phyloP scores from a whole-genome alignment of 2,329 filamentous ascomycete species.

The Mariannaea elegans region DNA sequence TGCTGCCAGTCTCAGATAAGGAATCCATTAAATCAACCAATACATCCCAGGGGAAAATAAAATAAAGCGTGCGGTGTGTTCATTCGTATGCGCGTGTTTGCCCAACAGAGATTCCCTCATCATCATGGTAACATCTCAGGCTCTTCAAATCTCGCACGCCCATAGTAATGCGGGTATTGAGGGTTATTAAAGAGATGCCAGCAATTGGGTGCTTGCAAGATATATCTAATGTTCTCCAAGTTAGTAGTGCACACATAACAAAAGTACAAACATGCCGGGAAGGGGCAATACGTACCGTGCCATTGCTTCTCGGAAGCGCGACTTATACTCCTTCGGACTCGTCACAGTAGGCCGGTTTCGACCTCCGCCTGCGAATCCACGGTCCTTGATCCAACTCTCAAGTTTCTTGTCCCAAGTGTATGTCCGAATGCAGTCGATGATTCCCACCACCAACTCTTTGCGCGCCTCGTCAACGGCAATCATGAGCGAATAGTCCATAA shows the following conservation, averaged over 20 bases:
- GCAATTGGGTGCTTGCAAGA: constrained; percentile 77
- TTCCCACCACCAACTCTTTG: constrained; percentile 94
- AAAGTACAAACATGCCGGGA: too few species aligned
- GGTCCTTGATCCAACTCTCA: constrained; percentile 99
- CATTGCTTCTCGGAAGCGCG: constrained; percentile 95
- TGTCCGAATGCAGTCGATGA: constrained; percentile 97
- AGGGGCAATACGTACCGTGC: constrained; percentile 71
- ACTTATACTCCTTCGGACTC: constrained; percentile 97
- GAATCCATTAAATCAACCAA: not conserved
- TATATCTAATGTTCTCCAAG: constrained; percentile 60
- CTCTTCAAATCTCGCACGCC: constrained; percentile 51
- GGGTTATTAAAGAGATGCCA: constrained; percentile 74
- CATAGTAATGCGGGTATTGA: constrained; percentile 48
- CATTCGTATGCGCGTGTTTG: not conserved
- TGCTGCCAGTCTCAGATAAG: not conserved
- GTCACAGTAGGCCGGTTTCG: constrained; percentile 93
- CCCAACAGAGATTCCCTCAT: not conserved
- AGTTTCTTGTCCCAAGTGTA: constrained; percentile 99
- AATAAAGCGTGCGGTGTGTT: not conserved
- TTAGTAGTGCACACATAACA: constrained; percentile 16
- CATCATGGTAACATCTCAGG: constrained; percentile 43
- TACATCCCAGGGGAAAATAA: not conserved
- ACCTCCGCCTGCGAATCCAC: constrained; percentile 79
- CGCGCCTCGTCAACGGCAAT: constrained; percentile 91
- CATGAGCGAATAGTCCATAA: constrained; percentile 99